Evolutionary conservation across 352 stramenopile species (phyloP), one percentile per base, ranked within the genome.

Genomic region (Globisporangium solare): DNA sequence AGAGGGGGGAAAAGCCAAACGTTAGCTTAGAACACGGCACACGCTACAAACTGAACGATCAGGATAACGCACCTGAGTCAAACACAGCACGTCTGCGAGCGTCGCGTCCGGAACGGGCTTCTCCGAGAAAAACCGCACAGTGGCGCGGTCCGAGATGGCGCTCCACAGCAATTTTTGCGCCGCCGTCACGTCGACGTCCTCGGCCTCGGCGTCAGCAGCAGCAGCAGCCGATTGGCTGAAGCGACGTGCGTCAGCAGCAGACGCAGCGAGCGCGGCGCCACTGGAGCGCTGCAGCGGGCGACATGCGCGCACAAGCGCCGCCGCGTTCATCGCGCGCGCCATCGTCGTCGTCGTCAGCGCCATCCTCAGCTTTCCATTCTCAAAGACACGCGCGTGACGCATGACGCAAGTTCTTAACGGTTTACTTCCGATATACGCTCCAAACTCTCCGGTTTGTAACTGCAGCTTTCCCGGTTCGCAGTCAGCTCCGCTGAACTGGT

Each of bases 11-110:
- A n/a, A n/a, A n/a, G n/a, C n/a, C n/a, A n/a, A n/a, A n/a, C n/a
- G n/a, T n/a, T n/a, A n/a, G n/a, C n/a, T n/a, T n/a, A n/a, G n/a
- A n/a, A n/a, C n/a, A n/a, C n/a, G n/a, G n/a, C n/a, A 41, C 17
- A 21, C 24, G 14, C 49, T 27, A 45, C 6, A 53, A 43, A 6
- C 8, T 35, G 45, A n/a, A 58, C 40, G 27, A 20, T 15, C 14
- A 51, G 15, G 17, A 5, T 5, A 27, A 27, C 24, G 5, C 13
- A 81, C 77, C 74, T 86, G 72, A 18, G 83, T 86, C 39, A 91
- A 67, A 14, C 67, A 61, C n/a, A 91, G 67, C 31, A 93, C 83
- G 39, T 89, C 75, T 15, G 67, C 60, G 11, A 93, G 71, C 43
- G 79, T 79, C 39, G 62, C 63, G 42, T 93, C 71, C 2, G 79